Evolutionary conservation across 2,329 filamentous ascomycete genomes (phyloP).

Genomic region (Furcasterigmium sp.): DNA sequence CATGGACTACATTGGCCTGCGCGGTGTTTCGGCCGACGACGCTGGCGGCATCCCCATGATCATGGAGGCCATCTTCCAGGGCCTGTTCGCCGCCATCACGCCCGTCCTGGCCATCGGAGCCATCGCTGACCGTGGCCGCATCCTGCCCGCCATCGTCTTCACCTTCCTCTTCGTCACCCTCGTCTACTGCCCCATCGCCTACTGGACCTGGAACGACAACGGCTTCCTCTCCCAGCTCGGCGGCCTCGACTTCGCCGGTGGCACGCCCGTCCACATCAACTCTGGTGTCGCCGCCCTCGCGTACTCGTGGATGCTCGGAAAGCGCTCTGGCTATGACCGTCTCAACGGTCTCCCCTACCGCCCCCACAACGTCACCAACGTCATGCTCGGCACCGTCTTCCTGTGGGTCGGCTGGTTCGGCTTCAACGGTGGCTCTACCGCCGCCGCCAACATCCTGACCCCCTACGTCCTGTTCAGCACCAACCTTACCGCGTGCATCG

Average conservation of each 20-base stretch:
- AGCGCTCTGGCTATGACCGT: slow-evolving; percentile 57
- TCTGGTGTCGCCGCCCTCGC: slow-evolving; percentile 68
- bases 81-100: slow-evolving; percentile 86
- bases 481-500: slow-evolving; percentile 77
- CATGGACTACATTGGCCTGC: slow-evolving; percentile 76
- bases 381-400: slow-evolving; percentile 67
- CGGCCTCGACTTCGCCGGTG: slow-evolving; percentile 69
- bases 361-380: slow-evolving; percentile 69
- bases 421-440: slow-evolving; percentile 84
- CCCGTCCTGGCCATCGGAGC: slow-evolving; percentile 55
- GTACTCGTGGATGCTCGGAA: slow-evolving; percentile 69
- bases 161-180: slow-evolving; percentile 68
- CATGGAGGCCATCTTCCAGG: slow-evolving; percentile 79
- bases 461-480: slow-evolving; percentile 88
- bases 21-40: slow-evolving; percentile 68
- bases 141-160: slow-evolving; percentile 58
- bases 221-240: slow-evolving; percentile 67
- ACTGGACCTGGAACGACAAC: slow-evolving; percentile 72
- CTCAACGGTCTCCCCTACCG: slow-evolving; percentile 60
- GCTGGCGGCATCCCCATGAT: slow-evolving; percentile 79
- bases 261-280: slow-evolving; percentile 70
- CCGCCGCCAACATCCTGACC: slow-evolving; percentile 77
- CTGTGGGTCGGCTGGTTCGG: slow-evolving; percentile 97
- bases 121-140: slow-evolving; percentile 55
- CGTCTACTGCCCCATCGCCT: slow-evolving; percentile 69